A percentile compares a stretch with the other conserved stretches of the same genome.
Conservation (phyloP, 768 basidiomycete species). For the Stropharia rugosoannulata region DNA sequence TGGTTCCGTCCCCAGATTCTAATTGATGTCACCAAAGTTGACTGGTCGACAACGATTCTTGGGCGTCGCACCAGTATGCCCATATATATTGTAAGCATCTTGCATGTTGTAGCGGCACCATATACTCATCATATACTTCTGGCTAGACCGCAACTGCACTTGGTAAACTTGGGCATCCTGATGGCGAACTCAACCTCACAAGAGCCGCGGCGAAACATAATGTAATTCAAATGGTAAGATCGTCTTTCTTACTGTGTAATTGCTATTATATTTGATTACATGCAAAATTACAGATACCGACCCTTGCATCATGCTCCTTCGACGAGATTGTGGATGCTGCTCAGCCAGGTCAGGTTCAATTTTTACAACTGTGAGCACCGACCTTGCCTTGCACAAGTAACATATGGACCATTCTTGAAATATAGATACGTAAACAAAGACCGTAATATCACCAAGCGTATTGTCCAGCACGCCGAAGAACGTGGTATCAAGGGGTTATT, state of each 20-base stretch:
- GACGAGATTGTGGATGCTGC: constrained; percentile 94
- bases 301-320: constrained; percentile 92
- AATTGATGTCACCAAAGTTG: constrained; percentile 81
- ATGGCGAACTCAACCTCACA: constrained; percentile 91
- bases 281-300: constrained; percentile 64
- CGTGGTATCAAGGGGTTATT: constrained; percentile 93
- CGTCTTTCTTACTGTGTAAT: neutral
- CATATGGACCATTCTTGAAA: neutral
- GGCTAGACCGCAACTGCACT: constrained; percentile 71
- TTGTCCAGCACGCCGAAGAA: constrained; percentile 87
- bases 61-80: constrained; percentile 46
- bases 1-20: constrained; percentile 92
- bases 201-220: constrained; percentile 76
- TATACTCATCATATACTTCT: neutral
- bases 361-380: constrained; percentile 72
- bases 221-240: constrained; percentile 47
- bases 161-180: constrained; percentile 96
- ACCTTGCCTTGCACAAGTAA: neutral
- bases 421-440: constrained; percentile 89
- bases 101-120: neutral
- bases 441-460: constrained; percentile 76
- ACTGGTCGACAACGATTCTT: constrained; percentile 82
- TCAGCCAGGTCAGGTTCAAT: constrained; percentile 74
- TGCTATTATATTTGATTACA: neutral
- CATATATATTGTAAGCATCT: constrained; percentile 49